These are phyloP conservation scores for Coemansia sp. DNA, from an alignment of 192 early-diverging fungal genomes.

Conservation along the genomic window DNA sequence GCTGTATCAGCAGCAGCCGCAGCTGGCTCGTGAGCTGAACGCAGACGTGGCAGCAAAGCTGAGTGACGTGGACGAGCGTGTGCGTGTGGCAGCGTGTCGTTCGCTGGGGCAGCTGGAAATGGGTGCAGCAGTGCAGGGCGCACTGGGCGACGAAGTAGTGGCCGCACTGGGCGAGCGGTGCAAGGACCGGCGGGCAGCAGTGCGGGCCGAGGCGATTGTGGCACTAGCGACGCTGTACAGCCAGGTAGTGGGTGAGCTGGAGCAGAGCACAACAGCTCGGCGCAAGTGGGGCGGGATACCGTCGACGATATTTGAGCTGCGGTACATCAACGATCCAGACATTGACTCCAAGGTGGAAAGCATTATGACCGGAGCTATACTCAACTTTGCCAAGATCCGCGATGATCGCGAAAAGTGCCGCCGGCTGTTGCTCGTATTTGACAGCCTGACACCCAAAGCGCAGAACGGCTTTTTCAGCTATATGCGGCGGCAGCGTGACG, in stretches of 20 bases:
- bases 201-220: slow-evolving; percentile 77
- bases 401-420: slow-evolving; percentile 48
- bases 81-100: slow-evolving; percentile 72
- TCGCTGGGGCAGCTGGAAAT: slow-evolving; percentile 68
- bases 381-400: slow-evolving; percentile 45
- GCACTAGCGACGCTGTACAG: slow-evolving; percentile 72
- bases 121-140: slow-evolving; percentile 56
- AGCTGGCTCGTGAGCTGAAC: slow-evolving; percentile 68
- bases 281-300: slow-evolving; percentile 84
- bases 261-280: slow-evolving; percentile 58
- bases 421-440: slow-evolving; percentile 69
- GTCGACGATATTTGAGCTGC: slow-evolving; percentile 70
- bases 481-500: slow-evolving; percentile 69
- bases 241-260: slow-evolving; percentile 70
- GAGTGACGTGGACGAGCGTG: slow-evolving; percentile 90
- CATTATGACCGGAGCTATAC: slow-evolving; percentile 42
- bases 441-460: slow-evolving; percentile 64
- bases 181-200: slow-evolving; percentile 78
- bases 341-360: slow-evolving; percentile 58
- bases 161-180: slow-evolving; percentile 73
- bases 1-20: slow-evolving; percentile 71
- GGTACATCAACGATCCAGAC: slow-evolving; percentile 85
- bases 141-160: slow-evolving; percentile 60
- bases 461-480: slow-evolving; percentile 73
- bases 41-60: slow-evolving; percentile 67